These are phyloP conservation scores for Ophiostoma sp. DNA, from an alignment of 2,329 filamentous ascomycete species.

Conservation along the genomic window DNA sequence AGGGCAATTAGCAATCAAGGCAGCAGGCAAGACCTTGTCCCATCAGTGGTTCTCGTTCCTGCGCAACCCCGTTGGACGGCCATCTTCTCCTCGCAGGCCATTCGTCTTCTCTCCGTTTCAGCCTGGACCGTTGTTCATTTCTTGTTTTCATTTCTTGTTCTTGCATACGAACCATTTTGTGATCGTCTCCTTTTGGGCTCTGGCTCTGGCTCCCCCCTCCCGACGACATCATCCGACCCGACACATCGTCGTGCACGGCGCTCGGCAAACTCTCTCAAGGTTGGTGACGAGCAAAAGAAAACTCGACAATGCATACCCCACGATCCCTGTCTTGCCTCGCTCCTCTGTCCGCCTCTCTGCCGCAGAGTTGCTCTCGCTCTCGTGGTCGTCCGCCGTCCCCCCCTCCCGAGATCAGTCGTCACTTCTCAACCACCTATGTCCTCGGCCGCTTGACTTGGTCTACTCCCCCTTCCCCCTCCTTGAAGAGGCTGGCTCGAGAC, in stretches of 20 bases:
- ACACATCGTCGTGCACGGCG: not conserved
- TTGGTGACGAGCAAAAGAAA: not conserved
- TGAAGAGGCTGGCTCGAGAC: no score
- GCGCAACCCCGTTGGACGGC: constrained; percentile 8
- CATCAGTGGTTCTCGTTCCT: not conserved
- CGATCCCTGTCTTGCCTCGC: no score
- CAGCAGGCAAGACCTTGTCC: not conserved
- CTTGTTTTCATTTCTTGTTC: not conserved
- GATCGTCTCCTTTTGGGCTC: constrained; percentile 1
- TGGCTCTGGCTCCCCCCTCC: not conserved
- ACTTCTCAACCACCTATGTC: no score
- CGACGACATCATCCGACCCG: not conserved
- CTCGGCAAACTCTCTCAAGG: not conserved
- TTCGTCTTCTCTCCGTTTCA: not conserved
- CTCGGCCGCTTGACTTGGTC: no score
- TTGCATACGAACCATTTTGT: not conserved
- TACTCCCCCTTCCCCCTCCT: no score
- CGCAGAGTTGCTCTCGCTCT: no score
- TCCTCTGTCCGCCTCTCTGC: no score
- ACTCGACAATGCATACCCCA: not conserved
- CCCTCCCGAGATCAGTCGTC: no score
- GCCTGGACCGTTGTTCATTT: not conserved
- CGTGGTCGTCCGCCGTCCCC: no score
- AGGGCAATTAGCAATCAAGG: constrained; percentile 19
- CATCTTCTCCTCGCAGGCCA: not conserved